phyloP scores from a whole-genome alignment of 768 basidiomycete genomes.

The Suillus ampliporus region DNA sequence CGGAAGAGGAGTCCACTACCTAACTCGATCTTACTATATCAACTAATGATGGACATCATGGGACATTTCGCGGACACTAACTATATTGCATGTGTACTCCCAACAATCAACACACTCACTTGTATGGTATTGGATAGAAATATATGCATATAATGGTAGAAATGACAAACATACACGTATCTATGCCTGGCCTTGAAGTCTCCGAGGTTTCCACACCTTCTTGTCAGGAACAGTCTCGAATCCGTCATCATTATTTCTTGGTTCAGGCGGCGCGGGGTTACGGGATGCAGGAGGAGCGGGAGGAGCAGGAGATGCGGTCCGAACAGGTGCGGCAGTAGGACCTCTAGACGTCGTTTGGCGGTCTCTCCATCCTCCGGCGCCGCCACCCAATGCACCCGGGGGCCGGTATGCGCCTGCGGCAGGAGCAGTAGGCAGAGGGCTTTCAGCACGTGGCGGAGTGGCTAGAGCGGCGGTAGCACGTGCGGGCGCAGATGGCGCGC shows the following conservation, averaged over 20 bases:
- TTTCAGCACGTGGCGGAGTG: constrained; percentile 58
- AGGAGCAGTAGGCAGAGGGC: constrained; percentile 47
- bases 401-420: constrained; percentile 50
- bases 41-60: constrained; percentile 14
- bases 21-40: constrained; percentile 14
- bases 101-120: constrained; percentile 19
- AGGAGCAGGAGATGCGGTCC: constrained; percentile 45
- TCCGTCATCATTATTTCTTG: constrained; percentile 66
- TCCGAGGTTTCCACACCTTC: constrained; percentile 30
- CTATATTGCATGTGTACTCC: constrained; percentile 20
- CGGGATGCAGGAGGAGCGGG: constrained; percentile 19
- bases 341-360: constrained; percentile 56
- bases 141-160: constrained; percentile 16
- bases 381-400: constrained; percentile 39
- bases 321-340: constrained; percentile 35
- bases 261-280: constrained; percentile 39
- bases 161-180: background rate
- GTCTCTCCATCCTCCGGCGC: constrained; percentile 63
- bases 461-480: constrained; percentile 29
- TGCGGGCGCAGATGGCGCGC: constrained; percentile 26
- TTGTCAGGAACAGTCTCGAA: constrained; percentile 62
- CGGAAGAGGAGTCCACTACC: constrained; percentile 45
- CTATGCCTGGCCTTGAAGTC: constrained; percentile 19
- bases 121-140: constrained; percentile 23
- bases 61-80: constrained; percentile 17